Evolutionary conservation across 116 monocot genomes (phyloP), one percentile per base, ranked within the genome.

Genomic region (Cymodocea nodosa): DNA sequence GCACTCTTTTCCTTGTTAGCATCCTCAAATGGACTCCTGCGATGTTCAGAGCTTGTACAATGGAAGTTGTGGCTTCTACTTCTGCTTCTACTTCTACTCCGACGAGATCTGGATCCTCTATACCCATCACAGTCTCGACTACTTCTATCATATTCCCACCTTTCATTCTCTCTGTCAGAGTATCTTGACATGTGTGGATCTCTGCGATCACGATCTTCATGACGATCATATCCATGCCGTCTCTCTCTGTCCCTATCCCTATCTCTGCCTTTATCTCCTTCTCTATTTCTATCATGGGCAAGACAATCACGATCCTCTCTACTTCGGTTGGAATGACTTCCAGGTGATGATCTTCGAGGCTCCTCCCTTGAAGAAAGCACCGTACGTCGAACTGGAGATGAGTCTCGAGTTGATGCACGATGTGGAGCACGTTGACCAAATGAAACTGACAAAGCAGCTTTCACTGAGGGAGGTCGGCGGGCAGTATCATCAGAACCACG

Each of bases 391-490:
- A 94, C 82, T 23, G 94, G 94, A 8, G 94, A 94, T 23, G 94
- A 86, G 36, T 89, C 94, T 16, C 86, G 52, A 25, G 94, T 89
- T 5, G 94, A 94, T 22, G 94, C 89, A 62, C 94, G 89, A 53
- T 89, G 94, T 18, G 94, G 89, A 50, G 89, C 94, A 13, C 94
- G 80, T 62, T 94, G 94, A 23, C 94, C 94, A 71, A 94, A 94
- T 14, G 94, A 94, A 24, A 94, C 94, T 0, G 86, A 94, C 9
- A 94, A 75, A 23, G 89, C 59, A 72, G 94, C 94, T 72, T 94
- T 94, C 37, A 94, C 89, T 23, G 94, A 94, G 34, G 94, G 94
- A 40, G 86, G 94, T 6, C 94, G 80, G 30, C 84, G 89, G 19
- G 89, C 89, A 66, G 80, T 84, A 23, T 94, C 89, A 49, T 89